These are phyloP conservation scores for Saccharomyces hybrid DNA, from an alignment of 1,139 yeast genomes.

Conservation along the genomic window DNA sequence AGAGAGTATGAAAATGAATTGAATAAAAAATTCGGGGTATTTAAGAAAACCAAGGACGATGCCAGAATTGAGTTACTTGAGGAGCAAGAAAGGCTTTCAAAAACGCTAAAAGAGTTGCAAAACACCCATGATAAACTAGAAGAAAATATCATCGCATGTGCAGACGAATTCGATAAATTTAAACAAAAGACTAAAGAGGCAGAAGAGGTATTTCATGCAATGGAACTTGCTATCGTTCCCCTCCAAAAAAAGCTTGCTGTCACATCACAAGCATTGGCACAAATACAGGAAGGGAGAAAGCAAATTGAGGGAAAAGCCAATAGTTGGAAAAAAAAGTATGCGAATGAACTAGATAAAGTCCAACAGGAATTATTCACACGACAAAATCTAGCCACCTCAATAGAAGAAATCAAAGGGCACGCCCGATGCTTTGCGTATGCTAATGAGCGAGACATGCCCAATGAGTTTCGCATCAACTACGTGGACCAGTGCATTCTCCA, in stretches of 20 bases:
- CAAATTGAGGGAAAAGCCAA: constrained; percentile 1
- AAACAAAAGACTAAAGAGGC: not conserved
- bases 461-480: not conserved
- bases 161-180: not conserved
- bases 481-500: not conserved
- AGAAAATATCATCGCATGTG: constrained; percentile 1
- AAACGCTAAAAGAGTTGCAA: not conserved
- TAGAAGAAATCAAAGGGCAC: constrained; percentile 1
- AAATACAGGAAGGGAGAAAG: not conserved
- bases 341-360: not conserved
- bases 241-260: not conserved
- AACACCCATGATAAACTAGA: not conserved
- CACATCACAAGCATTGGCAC: not conserved
- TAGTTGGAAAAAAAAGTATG: not conserved
- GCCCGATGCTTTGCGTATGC: constrained; percentile 3
- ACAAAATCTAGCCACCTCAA: constrained; percentile 1
- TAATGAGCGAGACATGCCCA: not conserved
- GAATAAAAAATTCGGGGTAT: constrained; percentile 11
- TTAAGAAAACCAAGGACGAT: constrained; percentile 12
- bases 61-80: constrained; percentile 8
- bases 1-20: constrained; percentile 9
- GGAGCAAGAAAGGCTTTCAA: constrained; percentile 1
- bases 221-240: not conserved
- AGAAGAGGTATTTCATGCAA: not conserved
- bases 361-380: constrained; percentile 1